phyloP scores from a whole-genome alignment of 2,329 filamentous ascomycete species.

The Myriosclerotinia duriaeana region DNA sequence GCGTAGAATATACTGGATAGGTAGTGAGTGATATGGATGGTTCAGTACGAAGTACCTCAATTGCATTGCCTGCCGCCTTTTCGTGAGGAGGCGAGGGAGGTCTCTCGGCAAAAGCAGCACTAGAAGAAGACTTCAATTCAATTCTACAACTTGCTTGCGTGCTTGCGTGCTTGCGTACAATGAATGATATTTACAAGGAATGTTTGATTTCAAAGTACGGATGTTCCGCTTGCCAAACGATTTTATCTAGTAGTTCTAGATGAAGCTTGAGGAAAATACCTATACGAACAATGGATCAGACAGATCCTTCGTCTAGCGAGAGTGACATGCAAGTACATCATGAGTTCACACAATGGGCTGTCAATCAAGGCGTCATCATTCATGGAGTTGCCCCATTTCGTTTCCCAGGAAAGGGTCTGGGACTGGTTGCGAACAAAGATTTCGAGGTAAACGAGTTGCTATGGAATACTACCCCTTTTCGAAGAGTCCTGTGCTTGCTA shows the following conservation, averaged over 20 bases:
- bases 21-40: too few relatives aligned
- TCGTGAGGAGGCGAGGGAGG: not conserved
- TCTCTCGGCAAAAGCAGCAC: conserved; percentile 17
- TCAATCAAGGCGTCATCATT: conserved; percentile 62
- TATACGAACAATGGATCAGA: not conserved
- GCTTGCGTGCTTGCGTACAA: not conserved
- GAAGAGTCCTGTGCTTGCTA: conserved; percentile 12
- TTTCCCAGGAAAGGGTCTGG: conserved; percentile 73
- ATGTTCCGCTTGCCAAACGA: not conserved
- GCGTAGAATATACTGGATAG: not conserved
- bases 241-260: conserved; percentile 13
- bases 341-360: conserved; percentile 67
- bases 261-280: conserved; percentile 7
- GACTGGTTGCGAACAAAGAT: conserved; percentile 68
- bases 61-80: conserved; percentile 2
- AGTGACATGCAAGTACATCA: conserved; percentile 42
- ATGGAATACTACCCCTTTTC: not conserved
- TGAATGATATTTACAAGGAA: not conserved
- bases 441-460: conserved; percentile 54
- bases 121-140: conserved; percentile 3
- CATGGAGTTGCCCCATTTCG: conserved; percentile 64
- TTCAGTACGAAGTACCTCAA: not conserved
- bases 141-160: not conserved
- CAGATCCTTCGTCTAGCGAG: not conserved
- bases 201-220: not conserved